phyloP scores from a whole-genome alignment of 768 basidiomycete genomes.

The Tephrocybe sp. region DNA sequence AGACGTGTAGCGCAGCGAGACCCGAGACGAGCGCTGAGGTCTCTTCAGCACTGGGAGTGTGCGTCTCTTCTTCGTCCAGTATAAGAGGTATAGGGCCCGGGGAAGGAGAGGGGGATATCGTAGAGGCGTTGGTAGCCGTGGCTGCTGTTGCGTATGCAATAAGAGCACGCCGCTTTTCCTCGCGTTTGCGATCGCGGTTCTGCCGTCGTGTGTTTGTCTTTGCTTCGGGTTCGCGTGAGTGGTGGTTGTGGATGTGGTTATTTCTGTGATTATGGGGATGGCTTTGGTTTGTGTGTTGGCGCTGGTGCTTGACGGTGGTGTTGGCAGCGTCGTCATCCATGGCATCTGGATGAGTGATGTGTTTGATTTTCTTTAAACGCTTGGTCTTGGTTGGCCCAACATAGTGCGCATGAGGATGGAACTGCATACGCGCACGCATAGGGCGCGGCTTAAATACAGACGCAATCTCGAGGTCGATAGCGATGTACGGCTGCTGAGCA shows the following conservation, averaged over 20 bases:
- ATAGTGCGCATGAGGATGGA: conserved; percentile 24
- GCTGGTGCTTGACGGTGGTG: not conserved
- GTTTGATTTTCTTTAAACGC: conserved; percentile 37
- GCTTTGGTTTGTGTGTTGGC: too few species aligned
- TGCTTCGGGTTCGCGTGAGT: conserved; percentile 6
- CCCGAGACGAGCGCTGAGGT: conserved; percentile 15
- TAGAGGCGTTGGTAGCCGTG: not conserved
- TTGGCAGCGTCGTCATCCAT: conserved; percentile 16
- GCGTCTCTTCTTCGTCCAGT: not conserved
- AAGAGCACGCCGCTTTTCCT: conserved; percentile 40
- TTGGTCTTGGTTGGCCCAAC: conserved; percentile 33
- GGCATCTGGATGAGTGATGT: conserved; percentile 18
- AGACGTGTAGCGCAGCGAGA: conserved; percentile 15
- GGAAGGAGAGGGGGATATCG: conserved; percentile 1
- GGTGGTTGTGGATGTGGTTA: not conserved
- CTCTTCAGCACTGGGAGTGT: conserved; percentile 6
- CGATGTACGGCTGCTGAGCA: conserved; percentile 22
- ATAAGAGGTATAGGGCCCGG: not conserved
- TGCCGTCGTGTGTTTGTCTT: conserved; percentile 39
- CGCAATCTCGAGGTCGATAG: conserved; percentile 62
- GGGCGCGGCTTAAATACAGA: conserved; percentile 76
- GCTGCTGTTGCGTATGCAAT: conserved; percentile 24
- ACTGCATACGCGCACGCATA: conserved; percentile 39
- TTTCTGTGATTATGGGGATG: too few species aligned
- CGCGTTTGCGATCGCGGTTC: conserved; percentile 49